phyloP scores from a whole-genome alignment of 306 rosid genomes.

The Dryas drummondii region DNA sequence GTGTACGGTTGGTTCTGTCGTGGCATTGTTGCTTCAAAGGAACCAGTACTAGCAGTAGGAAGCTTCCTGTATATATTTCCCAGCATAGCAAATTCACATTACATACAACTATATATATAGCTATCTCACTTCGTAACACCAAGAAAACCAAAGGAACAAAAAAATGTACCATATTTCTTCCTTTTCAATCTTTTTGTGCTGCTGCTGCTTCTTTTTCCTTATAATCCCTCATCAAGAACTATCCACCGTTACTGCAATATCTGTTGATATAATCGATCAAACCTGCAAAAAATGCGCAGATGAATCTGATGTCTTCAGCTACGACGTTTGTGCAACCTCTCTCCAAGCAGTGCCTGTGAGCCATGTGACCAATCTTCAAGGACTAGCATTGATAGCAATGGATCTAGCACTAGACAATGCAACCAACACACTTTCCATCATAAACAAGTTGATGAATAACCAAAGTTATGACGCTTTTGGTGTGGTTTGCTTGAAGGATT shows the following conservation, averaged over 20 bases:
- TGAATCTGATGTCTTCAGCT: slow-evolving; percentile 30
- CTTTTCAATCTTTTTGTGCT: slow-evolving; percentile 11
- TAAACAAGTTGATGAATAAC: slow-evolving; percentile 32
- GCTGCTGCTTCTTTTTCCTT: slow-evolving; percentile 17
- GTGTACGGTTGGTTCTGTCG: neutral
- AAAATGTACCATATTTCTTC: slow-evolving; percentile 17
- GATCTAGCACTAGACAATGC: slow-evolving; percentile 55
- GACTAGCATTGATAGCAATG: slow-evolving; percentile 53
- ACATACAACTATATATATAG: neutral
- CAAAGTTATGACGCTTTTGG: slow-evolving; percentile 17
- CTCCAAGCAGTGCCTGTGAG: slow-evolving; percentile 44
- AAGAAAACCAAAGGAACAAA: neutral
- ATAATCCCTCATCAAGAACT: slow-evolving; percentile 22
- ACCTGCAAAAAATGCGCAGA: slow-evolving; percentile 50
- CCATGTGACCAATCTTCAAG: slow-evolving; percentile 47
- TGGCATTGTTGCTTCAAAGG: neutral
- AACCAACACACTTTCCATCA: slow-evolving; percentile 31
- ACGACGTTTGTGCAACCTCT: slow-evolving; percentile 38
- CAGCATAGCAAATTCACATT: neutral
- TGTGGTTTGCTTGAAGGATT: slow-evolving; percentile 42
- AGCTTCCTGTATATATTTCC: slow-evolving; percentile 14
- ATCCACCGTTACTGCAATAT: neutral
- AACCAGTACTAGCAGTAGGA: neutral
- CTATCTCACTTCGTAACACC: neutral
- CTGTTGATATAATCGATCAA: slow-evolving; percentile 36